Base-by-base conservation (phyloP, 2,329 filamentous ascomycete genomes). In the Talaromyces sp. region DNA sequence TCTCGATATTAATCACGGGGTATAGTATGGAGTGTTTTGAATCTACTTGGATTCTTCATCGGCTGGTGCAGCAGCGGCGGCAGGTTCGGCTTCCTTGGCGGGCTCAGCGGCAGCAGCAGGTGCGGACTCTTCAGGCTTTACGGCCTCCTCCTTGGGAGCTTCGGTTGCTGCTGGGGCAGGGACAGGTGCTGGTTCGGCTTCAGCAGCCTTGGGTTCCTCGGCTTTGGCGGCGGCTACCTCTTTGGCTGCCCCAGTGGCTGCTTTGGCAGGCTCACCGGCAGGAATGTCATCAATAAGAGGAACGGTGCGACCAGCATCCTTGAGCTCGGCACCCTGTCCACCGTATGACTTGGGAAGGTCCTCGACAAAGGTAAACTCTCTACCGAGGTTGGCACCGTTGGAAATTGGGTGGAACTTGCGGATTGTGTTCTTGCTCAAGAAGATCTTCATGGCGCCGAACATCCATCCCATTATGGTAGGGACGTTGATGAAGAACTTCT, bases 401-500 rank as follows among this genome's bases (percentile, higher is more conserved):
- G 85, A 84, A 80, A 93, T 87, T 54, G 90, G 90, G 73, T 92
- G 89, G 79, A 93, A 92, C 75, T 93, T 93, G 80, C 89, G 89
- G 69, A 90, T 84, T 0, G 90, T 93, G 73, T 90, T 89, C 59
- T 87, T 83, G 35, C 89, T 87, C 50, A 93, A 82, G 75, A 93
- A 89, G 19, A 91, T 79, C 81, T 92, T 93, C 82, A 93, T 89
- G 62, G 89, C 84, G 22, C 83, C 82, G 76, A 90, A 93, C 75
- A 93, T 86, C 84, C 93, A 97, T 64, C 92, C 91, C 93, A 97
- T 97, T 72, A 97, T 84, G 64, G 89, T 79, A 0, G 94, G 94
- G 6, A 97, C 92, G 73, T 97, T 97, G 80, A 97, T 90, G 75
- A 97, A 97, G 84, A 93, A 97, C 83, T 97, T 97, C 81, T 94